Base-by-base conservation (phyloP, 192 early-diverging fungal species). In the Mortierella hygrophila region DNA sequence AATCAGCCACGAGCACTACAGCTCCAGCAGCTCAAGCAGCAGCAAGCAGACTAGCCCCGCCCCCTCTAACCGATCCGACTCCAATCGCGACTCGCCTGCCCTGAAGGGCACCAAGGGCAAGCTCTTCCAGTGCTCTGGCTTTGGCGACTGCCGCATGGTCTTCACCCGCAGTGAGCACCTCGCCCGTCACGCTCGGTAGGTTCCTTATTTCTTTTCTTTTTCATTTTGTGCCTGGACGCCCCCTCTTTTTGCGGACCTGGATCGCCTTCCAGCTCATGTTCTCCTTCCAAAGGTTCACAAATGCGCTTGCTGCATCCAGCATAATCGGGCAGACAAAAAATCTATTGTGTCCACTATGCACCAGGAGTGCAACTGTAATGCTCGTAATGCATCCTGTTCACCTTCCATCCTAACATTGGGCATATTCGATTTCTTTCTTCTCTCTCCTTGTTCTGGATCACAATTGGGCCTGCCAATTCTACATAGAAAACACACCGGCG, bases 101-200 rank as follows among this genome's bases (percentile, higher is more conserved):
- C 70, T 72, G 42, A 85, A 72, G 57, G 60, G 41, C 46, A 69
- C 79, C 60, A 84, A 85, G 29, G 79, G 84, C 40, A 86, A 86
- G 63, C 78, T 86, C 57, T 86, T 86, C 42, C 84, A 86, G 44
- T 86, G 84, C 49, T 73, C 84, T 2, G 84, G 84, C 29, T 86
- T 81, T 81, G 84, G 84, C 18, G 84, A 86, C 65, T 86, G 84
- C 41, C 84, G 84, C 49, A 86, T 86, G 84, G 84, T 86, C 70
- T 86, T 86, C 74, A 86, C 84, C 16, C 78, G 84, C 13, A 86
- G 84, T 40, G 84, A 86, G 23, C 84, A 86, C 57, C 71, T 86
- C 6, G 84, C 84, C 37, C 74, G 84, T 21, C 84, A 86, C 57
- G 84, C 84, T 20, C 74, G 84, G 84, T 86, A 86, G 38, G 84